Conservation (phyloP, 345 rosid genomes). For the Trapa bicornis region DNA sequence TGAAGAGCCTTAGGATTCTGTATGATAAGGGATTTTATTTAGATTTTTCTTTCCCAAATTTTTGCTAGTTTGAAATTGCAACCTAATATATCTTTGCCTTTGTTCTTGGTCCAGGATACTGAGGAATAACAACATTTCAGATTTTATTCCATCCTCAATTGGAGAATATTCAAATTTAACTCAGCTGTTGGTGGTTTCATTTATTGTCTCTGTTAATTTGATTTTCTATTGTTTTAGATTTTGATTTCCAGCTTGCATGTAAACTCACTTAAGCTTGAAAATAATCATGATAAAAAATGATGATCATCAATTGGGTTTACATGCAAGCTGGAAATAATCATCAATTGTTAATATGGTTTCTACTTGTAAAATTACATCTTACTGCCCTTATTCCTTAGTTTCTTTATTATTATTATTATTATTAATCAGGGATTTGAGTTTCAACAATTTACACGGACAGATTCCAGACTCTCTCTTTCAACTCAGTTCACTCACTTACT, state of each 20-base stretch:
- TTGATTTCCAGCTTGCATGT: too few species aligned
- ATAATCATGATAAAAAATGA: too few species aligned
- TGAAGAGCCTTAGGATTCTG: constrained; percentile 8
- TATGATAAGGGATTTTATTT: neutral
- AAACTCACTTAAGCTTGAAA: too few species aligned
- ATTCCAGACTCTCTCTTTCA: constrained; percentile 35
- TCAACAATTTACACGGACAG: constrained; percentile 31
- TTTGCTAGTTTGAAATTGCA: too few species aligned
- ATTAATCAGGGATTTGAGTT: constrained; percentile 42
- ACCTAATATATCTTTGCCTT: neutral
- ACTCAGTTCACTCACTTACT: constrained; percentile 24
- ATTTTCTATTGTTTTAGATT: too few species aligned
- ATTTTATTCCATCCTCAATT: neutral
- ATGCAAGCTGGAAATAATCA: too few species aligned
- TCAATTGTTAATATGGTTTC: neutral
- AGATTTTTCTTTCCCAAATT: neutral
- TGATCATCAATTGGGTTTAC: too few species aligned
- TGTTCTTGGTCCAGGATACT: constrained; percentile 3
- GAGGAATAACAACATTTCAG: constrained; percentile 8
- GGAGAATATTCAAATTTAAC: constrained; percentile 32
- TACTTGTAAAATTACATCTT: neutral
- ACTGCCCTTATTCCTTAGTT: neutral
- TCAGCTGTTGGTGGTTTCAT: constrained; percentile 29
- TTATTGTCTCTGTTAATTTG: neutral
- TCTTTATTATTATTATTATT: neutral